Conservation (phyloP, 2,329 filamentous ascomycete genomes). For the Trichoderma arundinaceum region DNA sequence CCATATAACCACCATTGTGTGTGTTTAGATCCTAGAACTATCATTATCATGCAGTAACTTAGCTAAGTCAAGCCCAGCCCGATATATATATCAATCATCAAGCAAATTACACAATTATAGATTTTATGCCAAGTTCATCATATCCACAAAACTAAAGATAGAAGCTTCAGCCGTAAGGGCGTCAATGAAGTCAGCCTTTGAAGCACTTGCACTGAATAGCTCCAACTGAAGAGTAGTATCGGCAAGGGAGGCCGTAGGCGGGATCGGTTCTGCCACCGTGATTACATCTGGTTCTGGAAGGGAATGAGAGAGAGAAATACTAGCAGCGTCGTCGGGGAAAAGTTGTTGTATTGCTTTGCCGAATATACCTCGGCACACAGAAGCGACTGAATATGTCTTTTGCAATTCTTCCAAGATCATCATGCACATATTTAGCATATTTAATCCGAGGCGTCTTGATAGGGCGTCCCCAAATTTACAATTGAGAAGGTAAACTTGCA, state of each 20-base stretch:
- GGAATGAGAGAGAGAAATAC: conserved; percentile 15
- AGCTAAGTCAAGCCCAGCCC: no score
- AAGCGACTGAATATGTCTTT: conserved; percentile 25
- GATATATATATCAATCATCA: no score
- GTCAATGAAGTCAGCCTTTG: conserved; percentile 25
- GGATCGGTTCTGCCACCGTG: not conserved
- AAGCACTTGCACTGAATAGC: conserved; percentile 7
- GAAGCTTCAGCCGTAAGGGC: conserved; percentile 24
- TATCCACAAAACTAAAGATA: conserved; percentile 28
- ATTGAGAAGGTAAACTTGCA: conserved; percentile 28
- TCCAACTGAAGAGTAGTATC: conserved; percentile 20
- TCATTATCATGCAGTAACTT: no score
- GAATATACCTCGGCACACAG: conserved; percentile 27
- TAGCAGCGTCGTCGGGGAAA: conserved; percentile 21
- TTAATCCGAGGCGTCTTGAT: conserved; percentile 19
- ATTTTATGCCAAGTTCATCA: conserved; percentile 11
- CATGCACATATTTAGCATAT: conserved; percentile 29
- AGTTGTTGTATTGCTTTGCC: conserved; percentile 27
- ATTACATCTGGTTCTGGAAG: conserved; percentile 1
- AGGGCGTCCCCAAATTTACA: conserved; percentile 25
- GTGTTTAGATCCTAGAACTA: no score
- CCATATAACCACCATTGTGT: no score
- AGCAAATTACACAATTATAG: no score
- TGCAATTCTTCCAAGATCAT: conserved; percentile 26
- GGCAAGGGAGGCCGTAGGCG: not conserved